Conservation (phyloP, 225 moss, liverwort and hornwort genomes). For the Bryoerythrophyllum caledonicum region DNA sequence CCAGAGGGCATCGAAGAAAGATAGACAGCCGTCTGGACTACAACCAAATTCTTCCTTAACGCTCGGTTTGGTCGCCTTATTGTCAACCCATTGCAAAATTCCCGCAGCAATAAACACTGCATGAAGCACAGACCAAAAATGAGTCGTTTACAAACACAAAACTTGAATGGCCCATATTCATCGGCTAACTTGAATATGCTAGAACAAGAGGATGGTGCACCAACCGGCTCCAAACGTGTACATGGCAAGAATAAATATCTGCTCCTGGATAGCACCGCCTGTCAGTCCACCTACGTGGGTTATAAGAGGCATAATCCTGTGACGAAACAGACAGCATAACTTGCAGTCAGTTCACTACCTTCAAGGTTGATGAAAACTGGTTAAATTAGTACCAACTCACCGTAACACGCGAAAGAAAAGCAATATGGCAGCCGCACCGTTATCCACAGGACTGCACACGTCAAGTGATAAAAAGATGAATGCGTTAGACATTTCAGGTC, state of each 20-base stretch:
- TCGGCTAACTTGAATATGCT: conserved; percentile 6
- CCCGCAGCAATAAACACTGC: conserved; percentile 94
- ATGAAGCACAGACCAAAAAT: conserved; percentile 8
- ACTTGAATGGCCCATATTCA: conserved; percentile 7
- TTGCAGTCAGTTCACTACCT: conserved; percentile 6
- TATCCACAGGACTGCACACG: conserved; percentile 66
- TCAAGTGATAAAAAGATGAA: conserved; percentile 10
- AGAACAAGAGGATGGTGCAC: conserved; percentile 27
- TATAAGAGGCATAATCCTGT: conserved; percentile 52
- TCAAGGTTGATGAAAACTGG: background rate
- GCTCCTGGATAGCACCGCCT: conserved; percentile 61
- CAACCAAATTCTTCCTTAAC: conserved; percentile 49
- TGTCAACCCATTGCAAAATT: conserved; percentile 88
- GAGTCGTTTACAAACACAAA: background rate
- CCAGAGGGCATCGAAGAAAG: conserved; percentile 81
- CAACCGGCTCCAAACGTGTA: conserved; percentile 61
- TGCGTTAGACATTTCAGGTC: conserved; percentile 20
- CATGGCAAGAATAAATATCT: conserved; percentile 57
- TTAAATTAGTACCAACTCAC: conserved; percentile 35
- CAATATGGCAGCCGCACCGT: conserved; percentile 78
- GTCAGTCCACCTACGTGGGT: conserved; percentile 52
- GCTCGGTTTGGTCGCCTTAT: conserved; percentile 49
- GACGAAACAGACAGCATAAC: conserved; percentile 8
- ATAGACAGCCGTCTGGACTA: conserved; percentile 60
- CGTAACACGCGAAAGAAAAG: conserved; percentile 85